Evolutionary conservation across 805 yeast species (phyloP), one percentile per base, ranked within the genome.

Genomic region (Teunomyces barrocoloradensis): DNA sequence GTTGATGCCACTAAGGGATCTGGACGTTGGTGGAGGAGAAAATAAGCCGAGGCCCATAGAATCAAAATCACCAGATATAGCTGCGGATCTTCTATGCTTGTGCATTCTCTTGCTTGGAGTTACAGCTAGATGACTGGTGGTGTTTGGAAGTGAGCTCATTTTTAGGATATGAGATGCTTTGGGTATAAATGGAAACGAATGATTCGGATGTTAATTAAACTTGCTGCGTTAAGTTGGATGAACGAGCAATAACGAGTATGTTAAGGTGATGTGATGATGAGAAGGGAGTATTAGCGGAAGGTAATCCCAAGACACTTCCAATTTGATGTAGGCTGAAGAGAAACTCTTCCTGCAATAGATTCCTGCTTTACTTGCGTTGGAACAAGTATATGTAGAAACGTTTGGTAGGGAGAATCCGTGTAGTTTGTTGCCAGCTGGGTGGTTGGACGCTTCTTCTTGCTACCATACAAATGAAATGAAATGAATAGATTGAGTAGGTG

Each of bases 61-160:
- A 55, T 87, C 94, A 60, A 88, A 86, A 61, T 89, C 96, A 3
- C 94, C 94, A 6, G 94, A 86, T 5, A 89, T 84, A 0, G 96
- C 96, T 18, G 92, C 90, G 0, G 96, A 89, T 44, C 96, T 71
- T 58, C 88, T 80, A 59, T 89, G 96, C 39, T 87, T 79, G 66
- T 89, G 96, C 1, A 82, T 80, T 52, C 80, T 70, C 32, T 27
- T 36, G 20, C n/a, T 25, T n/a, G 43, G 43, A n/a, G 43, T 40
- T 6, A 40, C 27, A 7, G 43, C 23, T 43, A 30, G 30, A 30
- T 33, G 43, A 10, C 17, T 28, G 2, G 44, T 11, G 10, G 25
- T 28, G 28, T 12, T 43, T 12, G 45, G 45, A 23, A 43, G 39
- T 5, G 45, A 43, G n/a, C 32, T 23, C 40, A 43, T 43, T 32